phyloP scores from a whole-genome alignment of 73 alveolate genomes.

The Paramecium bursaria region DNA sequence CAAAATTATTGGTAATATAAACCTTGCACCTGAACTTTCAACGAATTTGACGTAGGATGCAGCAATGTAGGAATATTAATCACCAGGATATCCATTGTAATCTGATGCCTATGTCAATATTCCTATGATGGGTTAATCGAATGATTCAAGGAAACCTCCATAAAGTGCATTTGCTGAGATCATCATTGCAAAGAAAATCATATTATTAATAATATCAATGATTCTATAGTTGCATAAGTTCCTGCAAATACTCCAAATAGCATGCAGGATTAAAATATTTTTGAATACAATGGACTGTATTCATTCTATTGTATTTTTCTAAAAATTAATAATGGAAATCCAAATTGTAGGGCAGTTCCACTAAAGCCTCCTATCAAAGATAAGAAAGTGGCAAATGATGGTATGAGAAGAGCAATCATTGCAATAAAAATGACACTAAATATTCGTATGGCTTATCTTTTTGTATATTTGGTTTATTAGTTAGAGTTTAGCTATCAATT shows the following conservation, averaged over 20 bases:
- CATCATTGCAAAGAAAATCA: too few relatives aligned
- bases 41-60: constrained; percentile 76
- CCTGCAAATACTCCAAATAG: constrained; percentile 20
- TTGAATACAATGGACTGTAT: not conserved
- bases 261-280: constrained; percentile 12
- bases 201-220: constrained; percentile 18
- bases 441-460: constrained; percentile 21
- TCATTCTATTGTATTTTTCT: not conserved
- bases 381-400: constrained; percentile 62
- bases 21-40: constrained; percentile 78
- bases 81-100: constrained; percentile 29
- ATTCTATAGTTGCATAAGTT: constrained; percentile 39
- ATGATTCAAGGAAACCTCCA: too few relatives aligned
- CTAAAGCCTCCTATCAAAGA: constrained; percentile 61
- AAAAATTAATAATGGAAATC: constrained; percentile 39
- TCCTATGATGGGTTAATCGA: constrained; percentile 66
- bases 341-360: constrained; percentile 59
- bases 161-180: too few relatives aligned
- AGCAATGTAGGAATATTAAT: constrained; percentile 69
- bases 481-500: not conserved
- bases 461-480: not conserved
- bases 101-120: constrained; percentile 63
- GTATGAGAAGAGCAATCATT: constrained; percentile 41
- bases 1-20: too few relatives aligned
- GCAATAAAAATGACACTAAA: constrained; percentile 41